Base-by-base conservation (phyloP, 306 rosid genomes). In the Abrus pulchellus region DNA sequence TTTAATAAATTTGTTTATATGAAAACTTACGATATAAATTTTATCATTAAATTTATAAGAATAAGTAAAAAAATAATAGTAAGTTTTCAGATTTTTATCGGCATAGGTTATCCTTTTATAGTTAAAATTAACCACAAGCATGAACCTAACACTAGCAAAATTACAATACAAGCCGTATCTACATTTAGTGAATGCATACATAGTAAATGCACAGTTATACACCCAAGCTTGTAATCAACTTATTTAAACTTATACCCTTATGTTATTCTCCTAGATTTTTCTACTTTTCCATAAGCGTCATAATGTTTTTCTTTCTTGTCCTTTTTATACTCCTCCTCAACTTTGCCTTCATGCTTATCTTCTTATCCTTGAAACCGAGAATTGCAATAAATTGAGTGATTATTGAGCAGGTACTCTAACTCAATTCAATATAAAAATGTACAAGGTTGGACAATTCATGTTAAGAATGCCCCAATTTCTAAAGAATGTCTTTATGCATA, bases 311-410 rank as follows among this genome's bases (percentile, higher is more conserved):
- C 57, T 10, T 74, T 36, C 68, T 64, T 82, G 6, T 85, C 67
- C 67, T 85, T 68, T 68, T 76, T 83, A 6, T 56, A 12, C 75
- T 66, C 41, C 80, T 60, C 41, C 29, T 72, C 70, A 54, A 80
- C 43, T 14, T 65, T 65, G n/a, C 27, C 82, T 1, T 11, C 48
- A 63, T 77, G 70, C 0, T 55, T 69, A 14, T 67, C 11, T 11
- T 71, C 85, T 59, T 80, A 79, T 47, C 50, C 86, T 78, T 83
- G 12, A 48, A 29, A 43, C 28, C 44, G 1, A 36, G 60, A 14
- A 50, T 43, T 52, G 28, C 30, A 30, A 11, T 33, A 7, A 60
- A 62, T 53, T 63, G 40, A 36, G 40, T 4, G 4, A 36, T 43
- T 43, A 4, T 4, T 43, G 8, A 4, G 14, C 5, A 20, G 3